Percentiles rank a stretch among this genome's conserved stretches.
These are phyloP conservation scores for Psilocybe subaeruginosa DNA, from an alignment of 768 basidiomycete genomes.

Conservation along the genomic window DNA sequence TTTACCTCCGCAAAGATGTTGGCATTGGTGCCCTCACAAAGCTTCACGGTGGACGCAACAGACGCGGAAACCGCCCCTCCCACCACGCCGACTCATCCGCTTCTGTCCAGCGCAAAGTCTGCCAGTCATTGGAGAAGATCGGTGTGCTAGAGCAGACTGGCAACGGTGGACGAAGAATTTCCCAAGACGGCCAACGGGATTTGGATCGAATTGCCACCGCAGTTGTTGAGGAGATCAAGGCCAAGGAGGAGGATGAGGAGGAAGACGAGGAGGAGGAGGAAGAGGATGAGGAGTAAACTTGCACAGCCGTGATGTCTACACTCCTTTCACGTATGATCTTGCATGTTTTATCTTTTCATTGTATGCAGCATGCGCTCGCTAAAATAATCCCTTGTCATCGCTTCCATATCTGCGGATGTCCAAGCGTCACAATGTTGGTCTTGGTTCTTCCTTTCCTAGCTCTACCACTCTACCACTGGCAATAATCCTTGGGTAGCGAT, in stretches of 20 bases:
- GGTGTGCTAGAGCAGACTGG: conserved; percentile 94
- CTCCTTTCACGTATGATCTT: conserved; percentile 33
- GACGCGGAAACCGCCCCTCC: conserved; percentile 95
- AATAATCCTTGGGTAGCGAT: neutral
- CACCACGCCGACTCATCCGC: conserved; percentile 89
- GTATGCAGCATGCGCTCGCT: conserved; percentile 43
- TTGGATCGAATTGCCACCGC: conserved; percentile 93
- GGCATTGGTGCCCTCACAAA: conserved; percentile 93
- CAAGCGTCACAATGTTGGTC: neutral
- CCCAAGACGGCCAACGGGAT: conserved; percentile 96
- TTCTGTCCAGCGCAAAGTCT: conserved; percentile 91
- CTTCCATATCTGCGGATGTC: conserved; percentile 4
- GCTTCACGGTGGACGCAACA: conserved; percentile 95
- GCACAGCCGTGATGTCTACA: conserved; percentile 10
- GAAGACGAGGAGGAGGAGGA: conserved; percentile 72
- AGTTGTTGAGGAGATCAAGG: conserved; percentile 77
- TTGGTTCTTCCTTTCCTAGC: neutral
- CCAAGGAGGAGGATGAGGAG: conserved; percentile 76
- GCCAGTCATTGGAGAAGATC: conserved; percentile 98
- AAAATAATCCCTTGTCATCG: conserved; percentile 28
- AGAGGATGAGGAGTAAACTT: conserved; percentile 55
- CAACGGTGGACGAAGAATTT: conserved; percentile 94
- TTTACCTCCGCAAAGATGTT: conserved; percentile 98
- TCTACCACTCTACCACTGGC: neutral
- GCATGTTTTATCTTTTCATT: conserved; percentile 41